Evolutionary conservation across 768 basidiomycete species (phyloP).

Genomic region (Psilocybe sp.): DNA sequence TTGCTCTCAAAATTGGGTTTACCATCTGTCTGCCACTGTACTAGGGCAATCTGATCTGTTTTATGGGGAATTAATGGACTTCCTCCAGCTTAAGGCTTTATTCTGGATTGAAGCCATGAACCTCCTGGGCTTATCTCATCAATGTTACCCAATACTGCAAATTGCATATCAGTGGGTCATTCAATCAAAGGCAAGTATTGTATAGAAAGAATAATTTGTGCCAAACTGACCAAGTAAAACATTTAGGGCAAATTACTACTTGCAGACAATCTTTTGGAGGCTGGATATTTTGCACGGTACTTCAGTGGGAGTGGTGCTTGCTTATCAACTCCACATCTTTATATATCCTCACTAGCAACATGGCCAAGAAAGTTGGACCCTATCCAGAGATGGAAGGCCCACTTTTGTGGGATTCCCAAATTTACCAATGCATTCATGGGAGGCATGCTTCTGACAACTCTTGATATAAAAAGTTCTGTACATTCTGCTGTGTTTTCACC

Average conservation of each 20-base stretch:
- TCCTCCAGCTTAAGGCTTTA: constrained; percentile 14
- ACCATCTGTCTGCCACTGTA: constrained; percentile 6
- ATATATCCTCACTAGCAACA: constrained; percentile 20
- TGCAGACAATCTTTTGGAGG: constrained; percentile 3
- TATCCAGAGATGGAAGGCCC: constrained; percentile 6
- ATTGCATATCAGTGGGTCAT: constrained; percentile 8
- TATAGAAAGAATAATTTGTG: neutral
- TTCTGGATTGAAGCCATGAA: constrained; percentile 27
- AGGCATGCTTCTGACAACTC: constrained; percentile 7
- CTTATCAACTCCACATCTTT: constrained; percentile 20
- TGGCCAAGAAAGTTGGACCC: constrained; percentile 10
- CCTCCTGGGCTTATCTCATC: constrained; percentile 9
- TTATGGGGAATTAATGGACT: constrained; percentile 5
- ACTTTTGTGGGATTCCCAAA: constrained; percentile 10
- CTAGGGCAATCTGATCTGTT: no score
- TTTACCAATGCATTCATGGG: constrained; percentile 3
- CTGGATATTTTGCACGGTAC: constrained; percentile 16
- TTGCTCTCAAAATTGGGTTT: constrained; percentile 10
- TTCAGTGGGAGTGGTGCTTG: constrained; percentile 12
- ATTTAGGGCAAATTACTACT: constrained; percentile 1
- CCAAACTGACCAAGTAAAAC: neutral
- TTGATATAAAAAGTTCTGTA: neutral
- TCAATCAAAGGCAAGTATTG: neutral
- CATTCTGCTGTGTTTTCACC: no score
- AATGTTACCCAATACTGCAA: constrained; percentile 17